phyloP scores from a whole-genome alignment of 176 grass and related monocot genomes.

The Stipa capillata region DNA sequence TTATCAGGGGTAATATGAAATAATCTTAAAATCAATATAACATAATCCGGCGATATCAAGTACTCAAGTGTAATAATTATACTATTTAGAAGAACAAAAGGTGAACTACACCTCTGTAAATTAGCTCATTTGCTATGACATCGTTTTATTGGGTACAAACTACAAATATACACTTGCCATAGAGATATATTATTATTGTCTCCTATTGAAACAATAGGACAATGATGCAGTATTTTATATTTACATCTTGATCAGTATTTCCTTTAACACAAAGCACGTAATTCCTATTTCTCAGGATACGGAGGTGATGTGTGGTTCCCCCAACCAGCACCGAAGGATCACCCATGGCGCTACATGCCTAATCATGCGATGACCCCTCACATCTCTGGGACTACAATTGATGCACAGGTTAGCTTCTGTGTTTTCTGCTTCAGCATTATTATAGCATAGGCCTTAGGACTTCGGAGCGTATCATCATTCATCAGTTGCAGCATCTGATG shows the following conservation, averaged over 20 bases:
- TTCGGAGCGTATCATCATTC: background rate
- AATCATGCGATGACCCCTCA: constrained; percentile 95
- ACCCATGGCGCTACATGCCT: constrained; percentile 81
- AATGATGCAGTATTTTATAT: background rate
- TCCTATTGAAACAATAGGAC: background rate
- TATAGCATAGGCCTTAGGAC: background rate
- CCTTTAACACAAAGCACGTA: background rate
- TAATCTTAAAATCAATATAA: background rate
- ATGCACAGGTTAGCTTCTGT: constrained; percentile 39
- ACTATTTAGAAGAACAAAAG: background rate
- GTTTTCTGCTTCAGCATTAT: background rate
- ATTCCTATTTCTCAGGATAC: constrained; percentile 44
- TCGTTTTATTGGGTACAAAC: background rate
- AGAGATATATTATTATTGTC: background rate
- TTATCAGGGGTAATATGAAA: background rate
- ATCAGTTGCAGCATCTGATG: background rate
- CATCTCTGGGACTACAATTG: constrained; percentile 74
- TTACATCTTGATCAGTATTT: background rate
- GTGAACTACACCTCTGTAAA: background rate
- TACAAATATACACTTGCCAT: background rate
- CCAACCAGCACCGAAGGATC: constrained; percentile 74
- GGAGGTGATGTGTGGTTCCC: constrained; percentile 89
- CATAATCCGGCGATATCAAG: background rate
- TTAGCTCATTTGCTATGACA: background rate
- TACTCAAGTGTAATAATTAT: background rate